Conservation (phyloP, 2,329 filamentous ascomycete genomes). For the Exutisphaerella laricina region DNA sequence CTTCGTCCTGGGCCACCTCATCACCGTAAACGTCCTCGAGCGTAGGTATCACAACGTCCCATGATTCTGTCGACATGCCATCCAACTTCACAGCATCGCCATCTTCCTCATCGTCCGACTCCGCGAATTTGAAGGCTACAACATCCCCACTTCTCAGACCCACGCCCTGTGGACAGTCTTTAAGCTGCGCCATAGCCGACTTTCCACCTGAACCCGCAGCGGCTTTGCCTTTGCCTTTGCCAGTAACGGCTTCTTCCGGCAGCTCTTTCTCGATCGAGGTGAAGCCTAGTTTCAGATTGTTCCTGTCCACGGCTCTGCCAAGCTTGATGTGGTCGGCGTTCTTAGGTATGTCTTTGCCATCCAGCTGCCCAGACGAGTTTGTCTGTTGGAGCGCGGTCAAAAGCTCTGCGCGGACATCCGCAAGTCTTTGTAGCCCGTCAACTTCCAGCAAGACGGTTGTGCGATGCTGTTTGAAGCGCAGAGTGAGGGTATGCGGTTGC, state of each 20-base stretch:
- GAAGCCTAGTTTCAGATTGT: constrained; percentile 40
- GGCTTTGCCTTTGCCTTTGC: constrained; percentile 39
- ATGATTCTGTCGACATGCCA: constrained; percentile 20
- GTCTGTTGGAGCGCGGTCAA: constrained; percentile 39
- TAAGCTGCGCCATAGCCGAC: constrained; percentile 30
- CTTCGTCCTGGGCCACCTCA: constrained; percentile 21
- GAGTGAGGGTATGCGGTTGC: constrained; percentile 34
- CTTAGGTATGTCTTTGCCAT: constrained; percentile 35
- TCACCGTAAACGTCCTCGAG: constrained; percentile 31
- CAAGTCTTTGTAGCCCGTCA: constrained; percentile 39
- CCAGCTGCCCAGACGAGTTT: constrained; percentile 31
- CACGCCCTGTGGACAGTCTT: constrained; percentile 34
- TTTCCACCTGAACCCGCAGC: constrained; percentile 24
- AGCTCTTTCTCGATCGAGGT: constrained; percentile 28
- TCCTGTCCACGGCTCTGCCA: constrained; percentile 37
- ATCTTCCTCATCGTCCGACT: constrained; percentile 16
- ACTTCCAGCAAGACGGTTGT: constrained; percentile 45
- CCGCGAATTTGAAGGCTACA: constrained; percentile 34
- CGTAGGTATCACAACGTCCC: constrained; percentile 32
- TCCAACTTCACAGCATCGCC: constrained; percentile 17
- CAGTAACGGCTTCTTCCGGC: constrained; percentile 27
- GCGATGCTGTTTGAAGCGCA: constrained; percentile 44
- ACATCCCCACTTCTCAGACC: constrained; percentile 32
- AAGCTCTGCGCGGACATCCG: constrained; percentile 38
- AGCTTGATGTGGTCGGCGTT: constrained; percentile 38